phyloP scores from a whole-genome alignment of 2,329 filamentous ascomycete species.

The Xylaria multiplex region DNA sequence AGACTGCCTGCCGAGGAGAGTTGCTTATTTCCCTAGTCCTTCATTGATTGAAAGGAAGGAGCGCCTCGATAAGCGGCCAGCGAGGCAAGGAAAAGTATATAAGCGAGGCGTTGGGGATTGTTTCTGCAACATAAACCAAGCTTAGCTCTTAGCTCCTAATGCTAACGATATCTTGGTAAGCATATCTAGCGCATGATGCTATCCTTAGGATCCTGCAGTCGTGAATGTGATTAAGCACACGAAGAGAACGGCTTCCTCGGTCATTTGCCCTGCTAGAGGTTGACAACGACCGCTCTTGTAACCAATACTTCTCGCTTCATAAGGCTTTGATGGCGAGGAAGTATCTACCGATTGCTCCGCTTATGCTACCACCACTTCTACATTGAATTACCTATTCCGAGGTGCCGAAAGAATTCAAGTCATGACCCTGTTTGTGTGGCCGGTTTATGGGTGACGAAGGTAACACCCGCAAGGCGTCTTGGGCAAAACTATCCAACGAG shows the following conservation, averaged over 20 bases:
- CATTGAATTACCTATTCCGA: neutral
- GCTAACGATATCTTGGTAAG: conserved; percentile 26
- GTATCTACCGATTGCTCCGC: neutral
- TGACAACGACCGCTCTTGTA: neutral
- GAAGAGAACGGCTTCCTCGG: conserved; percentile 17
- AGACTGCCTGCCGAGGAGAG: neutral
- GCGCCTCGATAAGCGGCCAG: neutral
- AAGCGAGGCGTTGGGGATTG: conserved; percentile 38
- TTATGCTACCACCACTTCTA: neutral
- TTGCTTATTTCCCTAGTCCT: neutral
- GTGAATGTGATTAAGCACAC: conserved; percentile 7
- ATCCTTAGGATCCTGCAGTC: neutral
- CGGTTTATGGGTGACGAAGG: neutral
- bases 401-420: neutral
- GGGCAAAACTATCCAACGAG: neutral
- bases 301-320: neutral
- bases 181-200: conserved; percentile 1
- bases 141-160: conserved; percentile 23
- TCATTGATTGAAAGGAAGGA: neutral
- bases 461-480: neutral
- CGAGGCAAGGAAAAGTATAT: conserved; percentile 32
- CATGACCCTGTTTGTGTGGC: neutral
- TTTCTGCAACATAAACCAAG: conserved; percentile 30
- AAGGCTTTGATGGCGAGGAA: neutral
- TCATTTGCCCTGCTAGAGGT: neutral